Base-by-base conservation (phyloP, 805 yeast genomes). In the Saccharomycopsis guyanensis region DNA sequence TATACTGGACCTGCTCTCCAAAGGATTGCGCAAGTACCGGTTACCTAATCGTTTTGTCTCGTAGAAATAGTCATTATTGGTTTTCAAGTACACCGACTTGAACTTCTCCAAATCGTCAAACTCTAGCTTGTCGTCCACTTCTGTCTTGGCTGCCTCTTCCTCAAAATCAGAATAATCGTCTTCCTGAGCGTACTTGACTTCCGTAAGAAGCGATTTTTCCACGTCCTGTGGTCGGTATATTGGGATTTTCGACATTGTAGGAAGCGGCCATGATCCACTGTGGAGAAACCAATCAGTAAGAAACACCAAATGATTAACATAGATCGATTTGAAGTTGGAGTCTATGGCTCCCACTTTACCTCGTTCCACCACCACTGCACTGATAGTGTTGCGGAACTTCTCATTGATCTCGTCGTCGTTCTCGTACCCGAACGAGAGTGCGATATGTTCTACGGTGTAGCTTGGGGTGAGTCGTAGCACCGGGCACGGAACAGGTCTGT, bases 321-420 rank as follows among this genome's bases (percentile, higher is more conserved):
- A 86, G 18, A 85, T 75, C 13, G 93, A 89, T 58, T 84, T 71
- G 40, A 87, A 61, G 56, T 81, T 93, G 0, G 87, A 82, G 2
- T 96, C 93, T 38, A 91, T 61, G 40, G 75, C 74, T 5, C 97
- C 97, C 12, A 83, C 87, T 49, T 80, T 72, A 53, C 84, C 95
- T 56, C 96, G 67, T 43, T 87, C 63, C 25, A 88, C 86, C 3
- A 88, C 95, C 16, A 83, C 72, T 1, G 95, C 87, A 1, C 95
- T 86, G 1, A 89, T 78, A 7, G 83, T 78, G 40, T 78, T 79
- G 52, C 77, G 81, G 38, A 87, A 66, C 29, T 66, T 62, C 35
- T 54, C 64, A 49, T 51, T 54, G 8, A 54, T 52, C 24, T 60
- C 52, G 64, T 66, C 57, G 16, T 56, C 51, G 32, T 55, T 51